Evolutionary conservation across 164 flowering plant species (phyloP), one percentile per base, ranked within the genome.

Genomic region (Vitis vinifera): DNA sequence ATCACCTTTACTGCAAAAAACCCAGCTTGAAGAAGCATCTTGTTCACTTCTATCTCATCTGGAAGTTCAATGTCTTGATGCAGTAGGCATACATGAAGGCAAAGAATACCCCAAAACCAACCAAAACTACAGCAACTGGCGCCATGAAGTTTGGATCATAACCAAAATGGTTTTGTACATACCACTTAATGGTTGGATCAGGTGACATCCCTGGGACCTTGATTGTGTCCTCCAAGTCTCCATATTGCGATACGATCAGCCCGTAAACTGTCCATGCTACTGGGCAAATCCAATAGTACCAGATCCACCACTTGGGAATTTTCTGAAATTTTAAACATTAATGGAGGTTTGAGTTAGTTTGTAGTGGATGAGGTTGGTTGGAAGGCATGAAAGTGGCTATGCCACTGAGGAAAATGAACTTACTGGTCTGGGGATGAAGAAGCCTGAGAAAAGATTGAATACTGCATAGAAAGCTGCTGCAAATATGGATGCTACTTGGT

Each of bases 361-460:
- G 27, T 23, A 23, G 27, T 23, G 27, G 4, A 47, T 6, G 56
- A 10, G 4, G 56, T 13, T 53, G 10, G 5, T 53, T 53, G 23
- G 14, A 9, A 15, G 17, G 1, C 29, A 3, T 23, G 37, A 31
- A 49, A 48, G 29, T 11, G 27, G 27, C 0, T 23, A 23, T 23
- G 27, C 27, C 27, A 23, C 27, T 1, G 12, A 23, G 37, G 13
- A 12, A 37, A 68, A 37, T 37, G 44, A 37, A 76, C 87, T 71
- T 84, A 93, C 98, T 13, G 94, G 84, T 84, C 82, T 80, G 4
- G 96, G 92, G 66, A 94, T 84, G 79, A 87, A 89, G 88, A 92
- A 94, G 27, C 97, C 98, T 0, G 97, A 92, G 86, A 94, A 94
- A 9, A 90, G 82, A 63, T 85, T 94, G 86, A 91, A 94, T 55